Evolutionary conservation across 2,329 filamentous ascomycete genomes (phyloP), one percentile per base, ranked within the genome.

Genomic region (Fusarium albosuccineum): DNA sequence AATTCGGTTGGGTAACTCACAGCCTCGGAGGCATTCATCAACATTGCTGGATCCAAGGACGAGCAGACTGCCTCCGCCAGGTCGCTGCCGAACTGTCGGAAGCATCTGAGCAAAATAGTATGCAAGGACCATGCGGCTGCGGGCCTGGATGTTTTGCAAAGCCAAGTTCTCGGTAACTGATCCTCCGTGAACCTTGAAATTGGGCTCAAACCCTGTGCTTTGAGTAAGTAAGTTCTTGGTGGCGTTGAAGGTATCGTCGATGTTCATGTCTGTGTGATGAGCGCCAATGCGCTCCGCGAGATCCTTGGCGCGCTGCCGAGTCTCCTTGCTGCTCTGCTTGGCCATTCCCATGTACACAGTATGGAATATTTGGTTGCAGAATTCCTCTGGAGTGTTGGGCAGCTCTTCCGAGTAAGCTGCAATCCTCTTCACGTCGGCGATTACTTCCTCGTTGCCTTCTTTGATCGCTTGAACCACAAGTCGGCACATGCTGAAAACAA

Each of bases 181-280:
- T 6, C 91, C 91, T 6, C 91, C 91, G 57, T 92, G 83, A 6
- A 67, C 83, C 65, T 84, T 86, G 84, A 78, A 80, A 42, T 70
- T 73, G 3, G 78, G 76, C 14, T 73, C 71, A 68, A 92, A 92
- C 40, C 81, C 81, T 2, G 88, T 87, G 0, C 87, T 84, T 3
- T 82, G 76, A 0, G 83, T 82, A 56, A 93, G 82, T 1, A 93
- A 78, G 42, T 83, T 83, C 68, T 86, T 87, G 52, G 48, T 65
- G 9, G 55, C 65, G 17, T 85, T 81, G 63, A 89, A 88, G 9
- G 90, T 84, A 2, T 84, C 83, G 73, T 95, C 92, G 58, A 95
- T 93, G 71, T 93, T 87, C 44, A 93, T 81, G 72, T 94, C 86
- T 5, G 87, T 83, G 74, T 96, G 93, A 72, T 93, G 89, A 14